Evolutionary conservation across 148 eudicot genomes (phyloP), one percentile per base, ranked within the genome.

Genomic region (Spergularia marina): DNA sequence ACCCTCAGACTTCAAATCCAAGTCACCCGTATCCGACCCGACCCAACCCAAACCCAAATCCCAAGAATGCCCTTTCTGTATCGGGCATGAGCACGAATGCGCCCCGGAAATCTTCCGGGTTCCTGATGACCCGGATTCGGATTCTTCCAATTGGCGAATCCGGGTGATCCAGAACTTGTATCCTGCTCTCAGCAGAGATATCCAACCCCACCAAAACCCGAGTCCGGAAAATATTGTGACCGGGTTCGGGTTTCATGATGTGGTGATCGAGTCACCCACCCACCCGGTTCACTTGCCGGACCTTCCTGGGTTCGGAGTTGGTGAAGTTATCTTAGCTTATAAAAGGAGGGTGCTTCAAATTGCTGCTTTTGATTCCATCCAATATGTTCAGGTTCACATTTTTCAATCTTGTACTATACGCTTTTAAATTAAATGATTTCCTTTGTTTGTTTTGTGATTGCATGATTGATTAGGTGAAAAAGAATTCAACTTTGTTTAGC

Each of bases 71-170:
- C 92, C 98, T n/a, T 95, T 95, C 75, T 95, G 99, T 77, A 54
- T 76, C 41, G 98, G 99, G 25, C 86, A 84, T 73, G 98, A 95
- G 71, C 91, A 89, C 84, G 86, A 90, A 30, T 92, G 97, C 73
- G 99, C 97, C 21, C 99, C 99, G 3, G 97, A 92, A 75, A 90
- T 92, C n/a, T 92, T 95, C 88, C 91, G 98, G 36, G 68, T 89
- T 52, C 84, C 85, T 3, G 75, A 71, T 25, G 71, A 55, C 3
- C 74, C 88, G 11, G 84, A 77, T 63, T 83, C 89, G 44, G 10
- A 69, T 14, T 39, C 74, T 34, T 51, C 84, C 76, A 78, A 82
- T 1, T 95, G 99, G 97, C 71, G 64, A 20, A 69, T 95, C 55
- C 81, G 97, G 68, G 96, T 95, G 59, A 88, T 95, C 65, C 90